phyloP scores from a whole-genome alignment of 345 rosid species.

The Citrus sinensis region DNA sequence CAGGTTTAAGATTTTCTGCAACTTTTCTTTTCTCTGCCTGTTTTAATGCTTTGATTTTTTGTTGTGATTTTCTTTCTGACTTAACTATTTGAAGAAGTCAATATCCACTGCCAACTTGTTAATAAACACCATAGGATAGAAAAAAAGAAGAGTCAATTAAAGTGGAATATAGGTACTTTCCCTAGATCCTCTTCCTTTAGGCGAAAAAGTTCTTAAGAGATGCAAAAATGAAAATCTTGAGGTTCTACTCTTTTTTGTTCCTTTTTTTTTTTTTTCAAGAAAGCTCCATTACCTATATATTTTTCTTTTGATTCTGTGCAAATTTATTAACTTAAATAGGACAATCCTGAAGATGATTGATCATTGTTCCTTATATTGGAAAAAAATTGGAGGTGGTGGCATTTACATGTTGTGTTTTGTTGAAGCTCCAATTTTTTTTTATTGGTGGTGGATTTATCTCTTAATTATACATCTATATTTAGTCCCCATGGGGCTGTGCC shows the following conservation, averaged over 20 bases:
- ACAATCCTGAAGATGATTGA: no score
- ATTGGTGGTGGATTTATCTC: neutral
- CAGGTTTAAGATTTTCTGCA: slow-evolving; percentile 41
- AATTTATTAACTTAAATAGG: neutral
- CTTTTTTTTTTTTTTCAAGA: no score
- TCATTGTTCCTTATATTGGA: no score
- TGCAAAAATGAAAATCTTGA: neutral
- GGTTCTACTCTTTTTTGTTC: neutral
- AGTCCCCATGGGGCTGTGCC: neutral
- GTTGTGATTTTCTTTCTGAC: neutral
- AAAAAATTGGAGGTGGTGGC: neutral
- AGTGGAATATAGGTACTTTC: no score
- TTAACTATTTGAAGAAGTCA: no score
- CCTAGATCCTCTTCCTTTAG: neutral
- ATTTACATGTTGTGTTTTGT: neutral
- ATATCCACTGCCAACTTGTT: no score
- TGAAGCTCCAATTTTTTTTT: neutral
- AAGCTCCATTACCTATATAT: neutral
- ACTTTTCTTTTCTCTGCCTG: neutral
- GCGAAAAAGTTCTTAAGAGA: neutral
- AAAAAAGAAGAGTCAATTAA: no score
- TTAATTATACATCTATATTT: neutral
- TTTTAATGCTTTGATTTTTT: neutral
- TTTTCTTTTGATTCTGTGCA: neutral
- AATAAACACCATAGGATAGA: no score